Evolutionary conservation across 2,329 filamentous ascomycete species (phyloP).

Genomic region (Immersiporthe knoxdaviesiana): DNA sequence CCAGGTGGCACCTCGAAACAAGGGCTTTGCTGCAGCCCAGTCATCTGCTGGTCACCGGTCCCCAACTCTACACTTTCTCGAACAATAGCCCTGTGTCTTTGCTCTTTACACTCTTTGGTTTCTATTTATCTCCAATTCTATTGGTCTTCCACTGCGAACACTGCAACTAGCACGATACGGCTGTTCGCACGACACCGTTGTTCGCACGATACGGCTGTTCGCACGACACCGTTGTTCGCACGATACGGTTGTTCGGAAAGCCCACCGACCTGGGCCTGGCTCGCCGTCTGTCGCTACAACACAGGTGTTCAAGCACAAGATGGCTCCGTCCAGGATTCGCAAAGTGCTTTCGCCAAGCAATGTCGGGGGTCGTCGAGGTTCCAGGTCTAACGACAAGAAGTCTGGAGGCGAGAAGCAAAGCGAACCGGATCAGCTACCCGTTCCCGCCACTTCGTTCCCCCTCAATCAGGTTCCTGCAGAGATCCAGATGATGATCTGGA

Average conservation of each 20-base stretch:
- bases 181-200: too few species aligned
- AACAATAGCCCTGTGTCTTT: neutral
- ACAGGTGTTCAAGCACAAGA: neutral
- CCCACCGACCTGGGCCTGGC: too few species aligned
- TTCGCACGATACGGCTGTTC: too few species aligned
- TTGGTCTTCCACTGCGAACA: neutral
- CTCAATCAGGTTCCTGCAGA: slow-evolving; percentile 26
- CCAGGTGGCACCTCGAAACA: too few species aligned
- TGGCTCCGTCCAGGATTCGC: slow-evolving; percentile 6
- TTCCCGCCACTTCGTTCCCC: neutral
- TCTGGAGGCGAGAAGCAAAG: neutral
- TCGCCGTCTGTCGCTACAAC: too few species aligned
- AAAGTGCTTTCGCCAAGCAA: too few species aligned
- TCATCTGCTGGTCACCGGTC: too few species aligned
- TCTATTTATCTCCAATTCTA: neutral
- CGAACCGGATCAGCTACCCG: neutral
- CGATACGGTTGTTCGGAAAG: too few species aligned
- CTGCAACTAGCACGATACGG: too few species aligned
- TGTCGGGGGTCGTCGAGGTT: neutral
- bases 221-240: too few species aligned
- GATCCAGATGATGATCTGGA: slow-evolving; percentile 32
- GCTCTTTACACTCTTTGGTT: neutral
- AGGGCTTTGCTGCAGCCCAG: too few species aligned
- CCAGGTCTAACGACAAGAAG: neutral
- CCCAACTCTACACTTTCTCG: too few species aligned